A percentile compares a stretch with the other conserved stretches of the same genome.
Evolutionary conservation across 306 rosid genomes (phyloP).

Genomic region (Quercus rubra): DNA sequence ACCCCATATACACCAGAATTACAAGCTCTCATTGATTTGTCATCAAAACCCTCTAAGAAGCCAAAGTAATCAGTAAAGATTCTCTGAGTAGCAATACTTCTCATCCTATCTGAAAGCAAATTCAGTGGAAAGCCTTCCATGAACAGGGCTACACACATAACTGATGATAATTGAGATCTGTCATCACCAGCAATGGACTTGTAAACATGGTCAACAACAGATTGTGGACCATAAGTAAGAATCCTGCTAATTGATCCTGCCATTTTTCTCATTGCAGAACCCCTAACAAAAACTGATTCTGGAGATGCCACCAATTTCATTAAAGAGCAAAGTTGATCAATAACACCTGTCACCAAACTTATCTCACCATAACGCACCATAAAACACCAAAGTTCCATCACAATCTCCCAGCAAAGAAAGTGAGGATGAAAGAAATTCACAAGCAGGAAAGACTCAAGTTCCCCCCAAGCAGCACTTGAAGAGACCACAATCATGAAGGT

Average conservation of each 20-base stretch:
- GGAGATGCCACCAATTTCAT: slow-evolving; percentile 62
- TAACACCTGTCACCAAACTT: slow-evolving; percentile 42
- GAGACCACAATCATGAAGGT: slow-evolving; percentile 69
- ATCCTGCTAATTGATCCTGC: slow-evolving; percentile 70
- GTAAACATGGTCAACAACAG: slow-evolving; percentile 55
- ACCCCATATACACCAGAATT: slow-evolving; percentile 41
- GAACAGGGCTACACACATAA: slow-evolving; percentile 55
- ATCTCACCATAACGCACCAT: slow-evolving; percentile 64
- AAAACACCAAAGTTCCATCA: slow-evolving; percentile 94
- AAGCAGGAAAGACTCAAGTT: slow-evolving; percentile 65
- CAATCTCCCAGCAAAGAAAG: slow-evolving; percentile 81
- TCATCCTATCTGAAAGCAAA: slow-evolving; percentile 60
- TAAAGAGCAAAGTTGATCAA: slow-evolving; percentile 54
- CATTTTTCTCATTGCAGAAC: slow-evolving; percentile 68
- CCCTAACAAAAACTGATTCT: slow-evolving; percentile 51
- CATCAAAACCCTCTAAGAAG: slow-evolving; percentile 59
- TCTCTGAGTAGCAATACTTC: slow-evolving; percentile 44
- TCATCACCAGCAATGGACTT: slow-evolving; percentile 50
- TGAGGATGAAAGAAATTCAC: slow-evolving; percentile 91
- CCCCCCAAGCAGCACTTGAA: slow-evolving; percentile 63
- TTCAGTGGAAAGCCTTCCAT: slow-evolving; percentile 78
- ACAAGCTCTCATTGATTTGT: slow-evolving; percentile 36
- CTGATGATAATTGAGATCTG: slow-evolving; percentile 42
- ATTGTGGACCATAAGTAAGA: slow-evolving; percentile 51
- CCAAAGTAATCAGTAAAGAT: slow-evolving; percentile 49